A percentile compares a stretch with the other conserved stretches of the same genome.
These are phyloP conservation scores for Darksidea phi DNA, from an alignment of 495 filamentous ascomycete species.

Conservation along the genomic window DNA sequence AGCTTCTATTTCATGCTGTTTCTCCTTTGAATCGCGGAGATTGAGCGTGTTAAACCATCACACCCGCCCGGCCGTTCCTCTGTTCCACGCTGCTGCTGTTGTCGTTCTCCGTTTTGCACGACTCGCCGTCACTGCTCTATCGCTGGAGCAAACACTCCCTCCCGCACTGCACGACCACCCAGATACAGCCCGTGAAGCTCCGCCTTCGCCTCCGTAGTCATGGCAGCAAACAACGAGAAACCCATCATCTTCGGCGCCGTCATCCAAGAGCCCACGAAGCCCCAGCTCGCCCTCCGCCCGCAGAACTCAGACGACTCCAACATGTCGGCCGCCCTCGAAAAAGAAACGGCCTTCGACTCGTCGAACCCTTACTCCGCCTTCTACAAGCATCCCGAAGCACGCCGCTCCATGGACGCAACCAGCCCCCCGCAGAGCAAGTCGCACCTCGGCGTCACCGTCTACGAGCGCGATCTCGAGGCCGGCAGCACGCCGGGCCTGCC, in stretches of 20 bases:
- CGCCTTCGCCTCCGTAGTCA: slow-evolving; percentile 3
- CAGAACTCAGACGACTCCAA: slow-evolving; percentile 25
- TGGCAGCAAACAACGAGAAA: slow-evolving; percentile 28
- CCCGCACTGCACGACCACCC: too few relatives aligned
- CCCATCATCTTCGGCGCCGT: slow-evolving; percentile 33
- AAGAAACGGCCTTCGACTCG: slow-evolving; percentile 21
- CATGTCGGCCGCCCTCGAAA: slow-evolving; percentile 16
- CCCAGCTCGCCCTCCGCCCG: slow-evolving; percentile 16
- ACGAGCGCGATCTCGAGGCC: slow-evolving; percentile 43
- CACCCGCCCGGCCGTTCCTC: background rate
- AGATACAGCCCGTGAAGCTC: too few relatives aligned
- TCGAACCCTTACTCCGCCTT: slow-evolving; percentile 57
- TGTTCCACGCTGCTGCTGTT: background rate
- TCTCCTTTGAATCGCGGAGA: slow-evolving; percentile 4
- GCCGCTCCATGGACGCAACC: slow-evolving; percentile 50
- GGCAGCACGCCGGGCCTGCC: slow-evolving; percentile 10
- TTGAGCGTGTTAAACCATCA: slow-evolving; percentile 12
- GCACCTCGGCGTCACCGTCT: slow-evolving; percentile 32
- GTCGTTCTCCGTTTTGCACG: too few relatives aligned
- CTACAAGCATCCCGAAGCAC: slow-evolving; percentile 55
- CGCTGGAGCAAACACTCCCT: too few relatives aligned
- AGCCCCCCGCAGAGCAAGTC: slow-evolving; percentile 46
- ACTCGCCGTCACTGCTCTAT: too few relatives aligned
- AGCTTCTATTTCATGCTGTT: background rate
- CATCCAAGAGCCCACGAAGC: slow-evolving; percentile 8